Conservation (phyloP, 192 early-diverging fungal genomes). For the Irineochytrium annulatum region DNA sequence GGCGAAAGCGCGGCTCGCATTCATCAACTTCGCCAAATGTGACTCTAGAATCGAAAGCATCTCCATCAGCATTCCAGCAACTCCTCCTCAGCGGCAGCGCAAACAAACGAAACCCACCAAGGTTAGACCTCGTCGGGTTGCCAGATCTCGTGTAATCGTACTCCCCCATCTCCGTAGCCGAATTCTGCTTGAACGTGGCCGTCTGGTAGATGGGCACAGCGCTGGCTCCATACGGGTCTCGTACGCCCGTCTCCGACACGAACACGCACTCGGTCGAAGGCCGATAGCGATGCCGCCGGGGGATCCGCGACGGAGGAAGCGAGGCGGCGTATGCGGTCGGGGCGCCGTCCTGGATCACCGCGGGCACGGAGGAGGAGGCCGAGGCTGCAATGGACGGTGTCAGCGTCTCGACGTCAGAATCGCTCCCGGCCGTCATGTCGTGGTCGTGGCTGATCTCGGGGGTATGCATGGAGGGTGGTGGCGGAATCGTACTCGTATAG, state of each 20-base stretch:
- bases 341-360: too few relatives aligned
- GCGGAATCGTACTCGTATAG: too few relatives aligned
- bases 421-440: too few relatives aligned
- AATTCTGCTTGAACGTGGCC: slow-evolving; percentile 92
- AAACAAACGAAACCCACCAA: slow-evolving; percentile 49
- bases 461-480: too few relatives aligned
- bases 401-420: too few relatives aligned
- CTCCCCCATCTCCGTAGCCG: slow-evolving; percentile 75
- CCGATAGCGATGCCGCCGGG: slow-evolving; percentile 15
- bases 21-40: slow-evolving; percentile 94
- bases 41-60: slow-evolving; percentile 51
- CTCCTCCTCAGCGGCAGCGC: not conserved
- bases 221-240: slow-evolving; percentile 82
- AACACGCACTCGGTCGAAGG: slow-evolving; percentile 44
- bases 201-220: slow-evolving; percentile 97
- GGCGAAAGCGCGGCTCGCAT: slow-evolving; percentile 76
- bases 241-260: slow-evolving; percentile 24
- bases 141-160: slow-evolving; percentile 97
- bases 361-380: too few relatives aligned
- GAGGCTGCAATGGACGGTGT: too few relatives aligned
- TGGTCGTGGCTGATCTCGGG: too few relatives aligned
- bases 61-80: not conserved
- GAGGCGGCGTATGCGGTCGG: too few relatives aligned
- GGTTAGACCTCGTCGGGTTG: slow-evolving; percentile 92
- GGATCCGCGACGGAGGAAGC: too few relatives aligned